Conservation (phyloP, 2,329 filamentous ascomycete genomes). For the Fusarium ramigenum region DNA sequence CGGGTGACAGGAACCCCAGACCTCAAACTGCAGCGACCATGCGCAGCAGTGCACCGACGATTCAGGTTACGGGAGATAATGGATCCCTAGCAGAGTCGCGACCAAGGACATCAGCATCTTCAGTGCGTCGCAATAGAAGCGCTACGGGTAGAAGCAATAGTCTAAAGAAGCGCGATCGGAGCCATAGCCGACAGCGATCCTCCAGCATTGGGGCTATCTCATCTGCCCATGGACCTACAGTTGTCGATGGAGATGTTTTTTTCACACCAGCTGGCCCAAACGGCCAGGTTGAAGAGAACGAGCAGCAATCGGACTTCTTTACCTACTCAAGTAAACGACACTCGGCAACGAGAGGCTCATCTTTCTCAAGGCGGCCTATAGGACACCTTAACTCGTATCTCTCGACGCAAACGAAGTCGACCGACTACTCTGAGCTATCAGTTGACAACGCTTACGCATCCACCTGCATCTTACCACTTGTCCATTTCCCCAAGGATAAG, state of each 20-base stretch:
- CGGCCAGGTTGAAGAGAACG: slow-evolving; percentile 49
- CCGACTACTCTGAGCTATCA: slow-evolving; percentile 52
- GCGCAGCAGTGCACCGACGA: slow-evolving; percentile 67
- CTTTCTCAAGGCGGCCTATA: slow-evolving; percentile 55
- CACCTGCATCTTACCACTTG: slow-evolving; percentile 58
- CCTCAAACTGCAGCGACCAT: slow-evolving; percentile 56
- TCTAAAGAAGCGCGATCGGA: slow-evolving; percentile 63
- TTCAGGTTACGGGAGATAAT: slow-evolving; percentile 78
- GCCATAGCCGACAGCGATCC: slow-evolving; percentile 57
- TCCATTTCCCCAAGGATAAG: slow-evolving; percentile 65
- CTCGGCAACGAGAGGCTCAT: slow-evolving; percentile 50
- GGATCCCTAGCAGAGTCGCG: slow-evolving; percentile 51
- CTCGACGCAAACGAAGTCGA: slow-evolving; percentile 52
- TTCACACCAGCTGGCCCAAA: slow-evolving; percentile 56
- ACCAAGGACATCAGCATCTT: slow-evolving; percentile 46
- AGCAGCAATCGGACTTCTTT: slow-evolving; percentile 56
- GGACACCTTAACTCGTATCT: slow-evolving; percentile 58
- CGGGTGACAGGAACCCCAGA: slow-evolving; percentile 50
- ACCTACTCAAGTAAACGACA: slow-evolving; percentile 54
- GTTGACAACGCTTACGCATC: slow-evolving; percentile 55
- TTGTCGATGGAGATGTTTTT: slow-evolving; percentile 61
- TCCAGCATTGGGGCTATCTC: slow-evolving; percentile 54
- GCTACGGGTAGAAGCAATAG: slow-evolving; percentile 61
- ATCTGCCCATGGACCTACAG: slow-evolving; percentile 48
- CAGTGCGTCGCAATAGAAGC: slow-evolving; percentile 52